Percentiles rank a stretch among this genome's conserved stretches.
phyloP scores from a whole-genome alignment of 805 yeast species.

The Yarrowia alimentaria region DNA sequence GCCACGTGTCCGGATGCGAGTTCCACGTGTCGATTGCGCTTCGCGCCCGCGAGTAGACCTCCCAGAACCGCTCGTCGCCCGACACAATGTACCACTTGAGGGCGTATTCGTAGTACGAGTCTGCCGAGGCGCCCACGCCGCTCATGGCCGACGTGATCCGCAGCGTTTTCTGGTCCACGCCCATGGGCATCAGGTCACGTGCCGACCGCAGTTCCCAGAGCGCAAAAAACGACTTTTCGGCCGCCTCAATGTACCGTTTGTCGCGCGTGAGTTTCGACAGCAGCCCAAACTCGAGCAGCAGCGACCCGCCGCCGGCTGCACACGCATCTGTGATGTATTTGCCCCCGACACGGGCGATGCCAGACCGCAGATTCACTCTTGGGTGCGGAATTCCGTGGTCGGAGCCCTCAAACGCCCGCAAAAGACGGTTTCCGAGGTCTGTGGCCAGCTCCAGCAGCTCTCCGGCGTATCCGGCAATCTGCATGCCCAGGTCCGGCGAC shows the following conservation, averaged over 20 bases:
- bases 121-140: constrained; percentile 89
- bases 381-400: constrained; percentile 71
- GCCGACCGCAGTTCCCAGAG: constrained; percentile 67
- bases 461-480: constrained; percentile 58
- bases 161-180: constrained; percentile 59
- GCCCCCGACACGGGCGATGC: constrained; percentile 41
- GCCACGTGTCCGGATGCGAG: constrained; percentile 47
- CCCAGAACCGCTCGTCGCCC: constrained; percentile 52
- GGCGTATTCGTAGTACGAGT: constrained; percentile 87
- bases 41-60: constrained; percentile 51
- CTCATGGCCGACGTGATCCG: constrained; percentile 59
- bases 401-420: constrained; percentile 65
- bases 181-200: constrained; percentile 72
- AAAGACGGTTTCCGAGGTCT: constrained; percentile 68
- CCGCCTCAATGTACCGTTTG: constrained; percentile 59
- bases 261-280: constrained; percentile 75
- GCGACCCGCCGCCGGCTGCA: constrained; percentile 82
- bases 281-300: constrained; percentile 75
- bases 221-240: constrained; percentile 61
- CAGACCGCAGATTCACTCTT: constrained; percentile 63
- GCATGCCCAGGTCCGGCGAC: constrained; percentile 47
- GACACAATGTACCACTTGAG: constrained; percentile 73
- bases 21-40: constrained; percentile 30
- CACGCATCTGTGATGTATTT: constrained; percentile 59
- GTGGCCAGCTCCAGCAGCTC: constrained; percentile 67